Evolutionary conservation across 73 alveolate species (phyloP), one percentile per base, ranked within the genome.

Genomic region (Paraurostyla sp.): DNA sequence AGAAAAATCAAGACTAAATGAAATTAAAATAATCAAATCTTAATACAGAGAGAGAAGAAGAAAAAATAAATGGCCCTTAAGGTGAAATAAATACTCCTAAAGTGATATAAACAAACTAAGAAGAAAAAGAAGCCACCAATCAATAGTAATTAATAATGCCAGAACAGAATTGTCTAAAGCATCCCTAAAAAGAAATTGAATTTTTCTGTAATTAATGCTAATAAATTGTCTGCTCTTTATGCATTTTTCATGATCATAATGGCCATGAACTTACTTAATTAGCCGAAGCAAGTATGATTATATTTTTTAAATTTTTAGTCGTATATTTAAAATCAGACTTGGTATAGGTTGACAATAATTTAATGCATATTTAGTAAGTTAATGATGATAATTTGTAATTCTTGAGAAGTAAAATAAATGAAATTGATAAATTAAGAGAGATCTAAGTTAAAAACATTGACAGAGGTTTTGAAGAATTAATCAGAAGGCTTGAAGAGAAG

Each of bases 241-340:
- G 97, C 75, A 88, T 92, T 45, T 88, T 92, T 42, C 89, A 86
- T 43, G 91, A 69, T 58, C 97, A 92, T 80, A 92, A 92, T 83
- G 97, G 97, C 62, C 97, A 92, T 89, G 92, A 92, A 50, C 65
- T 92, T 38, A 85, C 91, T 13, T 80, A 88, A 81, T 35, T 92
- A 23, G 88, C 69, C 23, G 97, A 92, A 60, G 85, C 82, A 80
- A 92, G 89, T 51, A 62, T 62, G 22, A 27, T 7, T 30, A 62
- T 62, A 20, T 13, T 54, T 54, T 20, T 54, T 65, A 38, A 38
- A 18, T 18, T 18, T 59, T 43, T 73, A 73, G 86, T 73, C 35
- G 86, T 73, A 0, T 88, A 92, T 87, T 78, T 73, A 75, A 46
- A 88, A 80, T 75, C 87, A 22, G 76, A 88, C 49, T 59, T 76